Percentiles rank a stretch among this genome's conserved stretches.
Evolutionary conservation across 2,329 filamentous ascomycete species (phyloP).

Genomic region (Talaromyces sp.): DNA sequence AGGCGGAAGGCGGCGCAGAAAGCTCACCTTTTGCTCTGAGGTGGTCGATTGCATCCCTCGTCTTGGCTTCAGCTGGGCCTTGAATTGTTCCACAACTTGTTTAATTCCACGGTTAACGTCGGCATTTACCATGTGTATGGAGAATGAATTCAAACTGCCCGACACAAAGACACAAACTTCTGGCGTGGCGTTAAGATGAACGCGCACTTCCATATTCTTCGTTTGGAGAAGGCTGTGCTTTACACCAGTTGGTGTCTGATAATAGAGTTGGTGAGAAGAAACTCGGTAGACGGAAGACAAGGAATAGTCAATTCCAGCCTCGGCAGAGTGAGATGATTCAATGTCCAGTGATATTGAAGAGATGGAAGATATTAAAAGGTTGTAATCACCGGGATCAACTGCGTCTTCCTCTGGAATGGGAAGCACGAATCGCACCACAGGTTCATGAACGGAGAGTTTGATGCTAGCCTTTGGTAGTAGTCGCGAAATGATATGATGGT

Average conservation of each 20-base stretch:
- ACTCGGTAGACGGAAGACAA: constrained; percentile 76
- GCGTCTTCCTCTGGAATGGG: constrained; percentile 63
- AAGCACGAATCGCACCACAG: constrained; percentile 82
- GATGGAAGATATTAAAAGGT: constrained; percentile 90
- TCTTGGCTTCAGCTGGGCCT: constrained; percentile 63
- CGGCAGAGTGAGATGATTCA: constrained; percentile 88
- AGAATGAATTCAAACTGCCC: constrained; percentile 79
- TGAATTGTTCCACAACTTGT: constrained; percentile 82
- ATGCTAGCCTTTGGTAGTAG: constrained; percentile 89
- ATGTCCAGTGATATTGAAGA: constrained; percentile 90
- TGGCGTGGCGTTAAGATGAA: constrained; percentile 78
- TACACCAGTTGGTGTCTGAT: constrained; percentile 78
- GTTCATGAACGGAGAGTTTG: constrained; percentile 95
- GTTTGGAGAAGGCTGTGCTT: constrained; percentile 84
- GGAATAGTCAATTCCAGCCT: constrained; percentile 81
- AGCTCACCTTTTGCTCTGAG: constrained; percentile 55
- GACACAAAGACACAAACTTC: constrained; percentile 77
- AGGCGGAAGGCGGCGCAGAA: constrained; percentile 71
- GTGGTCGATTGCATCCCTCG: constrained; percentile 48
- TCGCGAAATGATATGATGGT: constrained; percentile 73
- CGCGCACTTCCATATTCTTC: constrained; percentile 81
- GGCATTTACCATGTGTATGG: constrained; percentile 80
- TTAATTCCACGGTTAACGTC: constrained; percentile 91
- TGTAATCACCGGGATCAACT: constrained; percentile 72
- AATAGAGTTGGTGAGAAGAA: constrained; percentile 85